Evolutionary conservation across 768 basidiomycete genomes (phyloP).

Genomic region (Tricholoma sp.): DNA sequence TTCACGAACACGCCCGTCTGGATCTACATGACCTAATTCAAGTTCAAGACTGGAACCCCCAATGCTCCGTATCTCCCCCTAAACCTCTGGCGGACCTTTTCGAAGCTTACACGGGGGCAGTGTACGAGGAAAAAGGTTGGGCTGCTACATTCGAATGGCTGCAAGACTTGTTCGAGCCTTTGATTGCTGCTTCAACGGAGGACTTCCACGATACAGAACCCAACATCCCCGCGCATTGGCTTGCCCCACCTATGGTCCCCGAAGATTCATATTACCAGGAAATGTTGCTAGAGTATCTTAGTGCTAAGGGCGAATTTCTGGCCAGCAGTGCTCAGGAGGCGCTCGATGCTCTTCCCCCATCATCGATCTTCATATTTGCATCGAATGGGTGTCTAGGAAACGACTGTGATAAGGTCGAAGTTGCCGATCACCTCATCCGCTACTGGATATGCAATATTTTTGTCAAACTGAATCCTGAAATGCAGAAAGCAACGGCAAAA

Average conservation of each 20-base stretch:
- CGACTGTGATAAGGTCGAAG: not conserved
- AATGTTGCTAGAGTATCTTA: not conserved
- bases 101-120: conserved; percentile 25
- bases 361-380: not conserved
- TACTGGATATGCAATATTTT: not conserved
- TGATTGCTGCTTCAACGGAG: not conserved
- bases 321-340: not conserved
- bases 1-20: conserved; percentile 21
- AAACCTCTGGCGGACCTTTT: conserved; percentile 28
- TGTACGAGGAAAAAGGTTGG: conserved; percentile 26
- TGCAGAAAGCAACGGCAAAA: not conserved
- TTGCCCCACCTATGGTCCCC: not conserved
- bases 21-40: conserved; percentile 10
- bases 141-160: conserved; percentile 20
- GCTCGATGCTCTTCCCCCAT: not conserved
- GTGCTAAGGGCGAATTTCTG: not conserved
- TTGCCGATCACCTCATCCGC: not conserved
- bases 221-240: not conserved
- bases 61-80: conserved; percentile 15
- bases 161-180: not conserved
- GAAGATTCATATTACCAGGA: not conserved
- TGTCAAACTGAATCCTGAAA: not conserved
- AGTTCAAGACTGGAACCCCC: conserved; percentile 17
- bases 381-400: not conserved
- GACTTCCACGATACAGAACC: not conserved